Evolutionary conservation across 2,329 filamentous ascomycete genomes (phyloP).

Genomic region (Botrytis galanthina): DNA sequence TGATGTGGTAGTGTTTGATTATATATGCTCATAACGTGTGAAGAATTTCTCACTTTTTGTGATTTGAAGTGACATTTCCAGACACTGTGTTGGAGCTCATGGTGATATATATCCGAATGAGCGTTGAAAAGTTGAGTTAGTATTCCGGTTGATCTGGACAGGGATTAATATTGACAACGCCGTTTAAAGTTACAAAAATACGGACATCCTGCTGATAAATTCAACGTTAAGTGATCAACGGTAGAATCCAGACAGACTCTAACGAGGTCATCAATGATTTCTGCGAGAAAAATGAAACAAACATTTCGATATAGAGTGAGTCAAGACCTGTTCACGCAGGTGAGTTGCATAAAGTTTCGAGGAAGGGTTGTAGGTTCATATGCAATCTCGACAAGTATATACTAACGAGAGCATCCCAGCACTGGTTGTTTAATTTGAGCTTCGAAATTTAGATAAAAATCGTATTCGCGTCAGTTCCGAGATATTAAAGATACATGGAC

Average conservation of each 20-base stretch:
- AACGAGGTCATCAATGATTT: background rate
- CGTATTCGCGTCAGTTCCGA: background rate
- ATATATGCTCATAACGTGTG: background rate
- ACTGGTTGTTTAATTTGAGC: background rate
- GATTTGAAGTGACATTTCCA: background rate
- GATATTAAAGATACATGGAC: background rate
- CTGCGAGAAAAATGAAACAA: background rate
- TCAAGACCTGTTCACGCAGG: background rate
- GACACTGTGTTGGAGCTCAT: rapidly evolving
- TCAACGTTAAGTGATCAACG: background rate
- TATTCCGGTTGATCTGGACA: background rate
- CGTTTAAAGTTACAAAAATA: background rate
- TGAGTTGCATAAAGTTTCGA: background rate
- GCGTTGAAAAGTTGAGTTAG: background rate
- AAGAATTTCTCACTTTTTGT: background rate
- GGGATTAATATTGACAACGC: background rate
- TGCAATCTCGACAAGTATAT: background rate
- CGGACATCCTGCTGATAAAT: background rate
- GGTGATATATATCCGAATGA: background rate
- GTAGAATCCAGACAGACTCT: background rate
- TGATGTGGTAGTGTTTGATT: background rate
- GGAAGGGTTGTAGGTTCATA: background rate
- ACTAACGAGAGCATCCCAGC: background rate
- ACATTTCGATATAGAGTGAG: background rate
- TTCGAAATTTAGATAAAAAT: rapidly evolving